Percentiles rank a stretch among this genome's conserved stretches.
phyloP scores from a whole-genome alignment of 768 basidiomycete species.

The Hypholoma fasciculare region DNA sequence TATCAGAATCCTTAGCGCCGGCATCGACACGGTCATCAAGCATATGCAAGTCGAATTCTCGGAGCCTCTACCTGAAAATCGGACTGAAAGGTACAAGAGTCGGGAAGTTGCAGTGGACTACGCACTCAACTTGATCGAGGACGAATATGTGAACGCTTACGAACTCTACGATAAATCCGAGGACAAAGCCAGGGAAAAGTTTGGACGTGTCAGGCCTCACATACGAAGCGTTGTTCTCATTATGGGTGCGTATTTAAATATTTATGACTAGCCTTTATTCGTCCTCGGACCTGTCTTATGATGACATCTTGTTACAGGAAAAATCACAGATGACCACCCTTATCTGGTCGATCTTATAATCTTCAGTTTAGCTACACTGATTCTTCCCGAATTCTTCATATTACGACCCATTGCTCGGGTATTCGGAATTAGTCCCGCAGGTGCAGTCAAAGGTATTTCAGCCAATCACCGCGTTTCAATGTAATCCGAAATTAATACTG shows the following conservation, averaged over 20 bases:
- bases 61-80: conserved; percentile 23
- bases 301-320: conserved; percentile 20
- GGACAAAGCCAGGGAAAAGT: conserved; percentile 17
- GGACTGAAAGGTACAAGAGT: conserved; percentile 28
- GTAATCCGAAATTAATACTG: not conserved
- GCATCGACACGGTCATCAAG: conserved; percentile 20
- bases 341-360: conserved; percentile 23
- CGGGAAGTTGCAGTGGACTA: conserved; percentile 18
- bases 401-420: conserved; percentile 28
- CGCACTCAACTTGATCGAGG: conserved; percentile 25
- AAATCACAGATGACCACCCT: conserved; percentile 37
- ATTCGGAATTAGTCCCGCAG: conserved; percentile 37
- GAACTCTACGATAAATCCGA: conserved; percentile 23
- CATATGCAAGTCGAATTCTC: conserved; percentile 29
- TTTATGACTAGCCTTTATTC: not conserved
- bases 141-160: conserved; percentile 22
- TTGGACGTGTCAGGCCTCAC: conserved; percentile 22
- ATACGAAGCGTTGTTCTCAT: conserved; percentile 22
- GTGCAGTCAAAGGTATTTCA: conserved; percentile 30
- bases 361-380: conserved; percentile 18
- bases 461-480: not conserved
- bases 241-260: conserved; percentile 14
- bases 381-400: conserved; percentile 31
- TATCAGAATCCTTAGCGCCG: conserved; percentile 14
- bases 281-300: too few species aligned